phyloP scores from a whole-genome alignment of 176 grass and related monocot species.

The Hsuehochloa calcarea region DNA sequence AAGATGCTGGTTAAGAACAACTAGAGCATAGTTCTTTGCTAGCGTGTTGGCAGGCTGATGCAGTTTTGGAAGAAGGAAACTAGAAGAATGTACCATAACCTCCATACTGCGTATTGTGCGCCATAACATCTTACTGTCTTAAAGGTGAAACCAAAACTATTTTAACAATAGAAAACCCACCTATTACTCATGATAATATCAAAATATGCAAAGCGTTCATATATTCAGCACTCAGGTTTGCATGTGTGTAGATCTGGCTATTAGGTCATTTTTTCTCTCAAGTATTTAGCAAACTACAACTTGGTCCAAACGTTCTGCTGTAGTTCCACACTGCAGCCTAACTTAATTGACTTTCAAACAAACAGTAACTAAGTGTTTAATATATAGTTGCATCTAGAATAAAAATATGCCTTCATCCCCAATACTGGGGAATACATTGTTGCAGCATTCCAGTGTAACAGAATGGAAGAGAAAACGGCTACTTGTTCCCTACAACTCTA shows the following conservation, averaged over 20 bases:
- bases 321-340: neutral
- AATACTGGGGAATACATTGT: neutral
- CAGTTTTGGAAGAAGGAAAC: constrained; percentile 58
- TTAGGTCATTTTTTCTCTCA: neutral
- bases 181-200: neutral
- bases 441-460: neutral
- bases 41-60: constrained; percentile 27
- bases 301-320: neutral
- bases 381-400: neutral
- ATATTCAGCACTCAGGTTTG: neutral
- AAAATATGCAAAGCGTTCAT: neutral
- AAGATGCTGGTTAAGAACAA: constrained; percentile 78
- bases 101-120: constrained; percentile 46
- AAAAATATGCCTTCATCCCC: neutral
- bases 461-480: neutral
- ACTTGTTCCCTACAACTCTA: neutral
- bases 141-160: constrained; percentile 8
- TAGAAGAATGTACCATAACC: constrained; percentile 61
- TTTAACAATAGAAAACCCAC: neutral
- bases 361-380: neutral
- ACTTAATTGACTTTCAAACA: neutral
- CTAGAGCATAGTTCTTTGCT: constrained; percentile 52
- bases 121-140: constrained; percentile 35
- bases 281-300: neutral
- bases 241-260: neutral